Evolutionary conservation across 192 early-diverging fungal species (phyloP), one percentile per base, ranked within the genome.

Genomic region (Chytriomyces sp.): DNA sequence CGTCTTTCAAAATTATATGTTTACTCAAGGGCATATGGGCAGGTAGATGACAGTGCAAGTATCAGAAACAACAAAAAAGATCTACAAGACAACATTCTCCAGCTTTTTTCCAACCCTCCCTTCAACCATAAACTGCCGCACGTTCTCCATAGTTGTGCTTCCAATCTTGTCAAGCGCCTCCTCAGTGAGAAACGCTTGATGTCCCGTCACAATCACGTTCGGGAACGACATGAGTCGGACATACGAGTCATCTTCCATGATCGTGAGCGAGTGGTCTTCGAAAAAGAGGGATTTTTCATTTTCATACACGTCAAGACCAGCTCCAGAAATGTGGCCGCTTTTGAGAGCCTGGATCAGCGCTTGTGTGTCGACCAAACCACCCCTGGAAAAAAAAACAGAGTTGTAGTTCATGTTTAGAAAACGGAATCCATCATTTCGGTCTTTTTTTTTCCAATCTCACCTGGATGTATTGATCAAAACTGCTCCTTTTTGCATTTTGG

Each of bases 281-380:
- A 82, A 86, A 64, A 84, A 86, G 77, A 82, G 77, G 43, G 74
- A 59, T 26, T 67, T 72, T 78, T 85, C 84, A n/a, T 80, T 78
- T 75, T 87, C 86, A 64, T 86, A 86, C 8, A 87, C 86, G 72
- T 87, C 86, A 50, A 87, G 77, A n/a, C 86, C 84, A n/a, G 82
- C 82, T 7, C 53, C 61, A 11, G 83, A 77, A 35, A 87, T 69
- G 43, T 84, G 71, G 48, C 86, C 84, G 1, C 70, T 65, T 75
- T 87, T 87, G 20, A 87, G 61, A 35, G 53, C 85, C 5, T 80
- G 61, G 24, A 87, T 80, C 9, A 87, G 71, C 5, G 48, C 82
- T 23, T 45, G 10, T 18, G 86, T 86, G 64, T 87, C 59, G 66
- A 87, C 62, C 20, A 87, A 69, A 35, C 77, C 78, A 18, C 86